A percentile compares a stretch with the other conserved stretches of the same genome.
These are phyloP conservation scores for Moricandia arvensis DNA, from an alignment of 345 rosid species.

Conservation along the genomic window DNA sequence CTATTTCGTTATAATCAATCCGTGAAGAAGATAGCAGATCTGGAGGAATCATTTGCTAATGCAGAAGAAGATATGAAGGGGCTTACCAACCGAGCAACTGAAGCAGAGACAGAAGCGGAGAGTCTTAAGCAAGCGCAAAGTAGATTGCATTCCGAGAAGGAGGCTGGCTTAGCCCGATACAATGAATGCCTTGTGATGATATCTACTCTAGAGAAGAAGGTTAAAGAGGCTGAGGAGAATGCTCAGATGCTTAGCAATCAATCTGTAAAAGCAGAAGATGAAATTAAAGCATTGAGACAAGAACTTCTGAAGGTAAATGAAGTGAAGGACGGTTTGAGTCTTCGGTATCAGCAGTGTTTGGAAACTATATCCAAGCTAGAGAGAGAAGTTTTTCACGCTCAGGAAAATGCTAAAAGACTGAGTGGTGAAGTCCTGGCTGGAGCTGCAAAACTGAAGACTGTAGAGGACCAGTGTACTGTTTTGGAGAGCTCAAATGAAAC, in stretches of 20 bases:
- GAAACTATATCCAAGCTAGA: slow-evolving; percentile 61
- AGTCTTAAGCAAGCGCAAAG: slow-evolving; percentile 57
- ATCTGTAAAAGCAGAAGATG: slow-evolving; percentile 58
- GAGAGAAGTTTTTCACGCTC: slow-evolving; percentile 52
- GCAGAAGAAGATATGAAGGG: slow-evolving; percentile 52
- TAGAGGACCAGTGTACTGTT: slow-evolving; percentile 52
- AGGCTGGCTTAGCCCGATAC: slow-evolving; percentile 57
- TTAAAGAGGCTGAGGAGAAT: slow-evolving; percentile 59
- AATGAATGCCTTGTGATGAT: slow-evolving; percentile 63
- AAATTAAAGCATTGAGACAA: slow-evolving; percentile 55
- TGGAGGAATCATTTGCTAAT: slow-evolving; percentile 48
- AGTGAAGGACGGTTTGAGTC: slow-evolving; percentile 58
- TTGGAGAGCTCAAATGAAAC: slow-evolving; percentile 66
- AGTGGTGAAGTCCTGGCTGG: slow-evolving; percentile 56
- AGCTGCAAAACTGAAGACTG: slow-evolving; percentile 54
- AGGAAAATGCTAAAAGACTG: slow-evolving; percentile 55
- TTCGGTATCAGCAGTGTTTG: slow-evolving; percentile 61
- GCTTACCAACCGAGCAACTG: slow-evolving; percentile 48
- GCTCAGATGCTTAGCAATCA: slow-evolving; percentile 46
- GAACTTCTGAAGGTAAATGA: slow-evolving; percentile 55
- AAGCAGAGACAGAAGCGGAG: slow-evolving; percentile 63
- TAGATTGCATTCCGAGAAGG: slow-evolving; percentile 63
- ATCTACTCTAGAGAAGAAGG: slow-evolving; percentile 58
- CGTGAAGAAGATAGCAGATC: slow-evolving; percentile 55
- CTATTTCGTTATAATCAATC: slow-evolving; percentile 65